A percentile compares a stretch with the other conserved stretches of the same genome.
phyloP scores from a whole-genome alignment of 2,329 filamentous ascomycete species.

The Stemphylium vesicarium region DNA sequence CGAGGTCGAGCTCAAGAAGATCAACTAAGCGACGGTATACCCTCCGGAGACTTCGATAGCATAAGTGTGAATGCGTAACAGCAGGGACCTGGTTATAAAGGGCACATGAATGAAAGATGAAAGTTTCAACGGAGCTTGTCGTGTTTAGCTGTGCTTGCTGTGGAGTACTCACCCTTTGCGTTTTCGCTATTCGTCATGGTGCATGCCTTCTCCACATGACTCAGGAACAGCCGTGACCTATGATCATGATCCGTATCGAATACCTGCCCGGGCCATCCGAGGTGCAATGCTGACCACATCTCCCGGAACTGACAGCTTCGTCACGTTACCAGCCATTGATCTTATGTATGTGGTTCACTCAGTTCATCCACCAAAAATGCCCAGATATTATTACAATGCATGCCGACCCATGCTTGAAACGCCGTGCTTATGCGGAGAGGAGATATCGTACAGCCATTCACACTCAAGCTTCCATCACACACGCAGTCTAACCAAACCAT shows the following conservation, averaged over 20 bases:
- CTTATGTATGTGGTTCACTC: neutral
- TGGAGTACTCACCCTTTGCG: neutral
- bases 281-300: neutral
- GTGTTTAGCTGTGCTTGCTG: too few species aligned
- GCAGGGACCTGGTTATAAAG: neutral
- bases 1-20: slow-evolving; percentile 45
- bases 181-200: neutral
- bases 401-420: slow-evolving; percentile 5
- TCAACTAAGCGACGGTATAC: slow-evolving; percentile 28
- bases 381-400: neutral
- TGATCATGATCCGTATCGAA: neutral
- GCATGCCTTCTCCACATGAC: neutral
- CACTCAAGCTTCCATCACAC: neutral
- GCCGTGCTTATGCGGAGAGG: slow-evolving; percentile 21
- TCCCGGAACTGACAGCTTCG: too few species aligned
- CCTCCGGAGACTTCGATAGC: neutral
- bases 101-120: neutral
- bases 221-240: neutral
- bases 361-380: neutral
- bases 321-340: neutral
- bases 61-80: neutral
- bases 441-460: slow-evolving; percentile 14
- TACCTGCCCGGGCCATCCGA: neutral
- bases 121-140: neutral
- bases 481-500: slow-evolving; percentile 25